These are phyloP conservation scores for Fusarium clavum DNA, from an alignment of 2,329 filamentous ascomycete genomes.

Conservation along the genomic window DNA sequence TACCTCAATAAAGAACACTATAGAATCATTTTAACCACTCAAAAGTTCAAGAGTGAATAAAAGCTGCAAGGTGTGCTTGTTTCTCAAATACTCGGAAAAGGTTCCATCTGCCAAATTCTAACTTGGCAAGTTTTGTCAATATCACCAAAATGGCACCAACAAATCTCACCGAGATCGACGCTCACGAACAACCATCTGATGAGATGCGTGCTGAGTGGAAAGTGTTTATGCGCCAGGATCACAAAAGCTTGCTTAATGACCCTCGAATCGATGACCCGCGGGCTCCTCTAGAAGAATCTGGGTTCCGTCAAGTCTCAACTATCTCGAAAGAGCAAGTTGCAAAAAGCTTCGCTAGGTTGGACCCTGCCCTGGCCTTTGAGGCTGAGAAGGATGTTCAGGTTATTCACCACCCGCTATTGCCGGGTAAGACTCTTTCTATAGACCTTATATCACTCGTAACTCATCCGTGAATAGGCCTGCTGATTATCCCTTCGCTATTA, in stretches of 20 bases:
- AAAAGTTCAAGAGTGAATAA: too few species aligned
- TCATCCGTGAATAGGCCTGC: conserved; percentile 70
- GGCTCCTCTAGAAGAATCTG: conserved; percentile 51
- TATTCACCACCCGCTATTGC: conserved; percentile 74
- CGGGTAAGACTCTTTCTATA: conserved; percentile 63
- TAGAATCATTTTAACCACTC: background rate
- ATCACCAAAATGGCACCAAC: conserved; percentile 42
- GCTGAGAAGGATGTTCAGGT: conserved; percentile 58
- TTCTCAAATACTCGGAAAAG: too few species aligned
- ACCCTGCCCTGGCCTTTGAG: conserved; percentile 48
- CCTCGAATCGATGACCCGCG: conserved; percentile 68
- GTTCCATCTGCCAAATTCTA: background rate
- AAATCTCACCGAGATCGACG: conserved; percentile 68
- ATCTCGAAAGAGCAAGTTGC: conserved; percentile 58
- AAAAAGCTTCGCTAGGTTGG: conserved; percentile 58
- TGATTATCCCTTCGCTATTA: conserved; percentile 80
- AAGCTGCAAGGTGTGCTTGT: background rate
- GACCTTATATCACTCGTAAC: background rate
- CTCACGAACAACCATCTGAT: conserved; percentile 81
- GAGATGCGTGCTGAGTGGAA: conserved; percentile 80
- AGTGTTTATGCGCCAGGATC: conserved; percentile 71
- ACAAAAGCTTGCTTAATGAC: conserved; percentile 62
- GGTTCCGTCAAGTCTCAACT: conserved; percentile 59
- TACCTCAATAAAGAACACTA: background rate
- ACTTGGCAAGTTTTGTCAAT: background rate